Evolutionary conservation across 208 protist genomes (phyloP), one percentile per base, ranked within the genome.

Genomic region (Leishmania tropica): DNA sequence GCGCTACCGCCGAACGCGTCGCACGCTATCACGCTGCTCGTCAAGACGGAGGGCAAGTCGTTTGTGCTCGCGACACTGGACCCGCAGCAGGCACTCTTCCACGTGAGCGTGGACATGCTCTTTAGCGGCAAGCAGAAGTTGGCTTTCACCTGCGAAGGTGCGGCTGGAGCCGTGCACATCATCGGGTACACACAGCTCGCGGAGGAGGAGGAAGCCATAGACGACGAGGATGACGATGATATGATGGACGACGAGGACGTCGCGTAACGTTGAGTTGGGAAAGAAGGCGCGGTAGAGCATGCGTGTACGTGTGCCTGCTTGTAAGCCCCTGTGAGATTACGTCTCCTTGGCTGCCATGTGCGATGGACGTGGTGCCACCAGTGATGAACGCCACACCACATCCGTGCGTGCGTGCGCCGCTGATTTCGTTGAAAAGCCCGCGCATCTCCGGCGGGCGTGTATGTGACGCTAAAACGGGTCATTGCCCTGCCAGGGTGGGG

Each of bases 41-140:
- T 91, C 15, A 79, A 83, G 62, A 70, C 75, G 35, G 75, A 94
- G 7, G 87, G 87, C 45, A 87, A 91, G 72, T 77, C 88, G 42
- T 92, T 93, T 45, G 87, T 88, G 11, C 80, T 97, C 19, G 89
- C 85, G 4, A 97, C 94, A 13, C 87, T 97, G 65, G 89, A 97
- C 85, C 89, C 92, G n/a, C 88, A 91, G 54, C 84, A 80, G 60
- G 87, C 86, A 31, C 58, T 89, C 21, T 95, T 93, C 75, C 91
- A 95, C 67, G 81, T 89, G 73, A 81, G 79, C 53, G 89, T 91
- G 24, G 94, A 97, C 78, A 85, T 95, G 68, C 84, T 97, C 48
- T 88, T 97, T 48, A 84, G 83, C 31, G 81, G 65, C 24, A 76
- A 42, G 40, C 93, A 96, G 72, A 78, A 85, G 0, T 45, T 93